phyloP scores from a whole-genome alignment of 768 basidiomycete species.

The Suillus subluteus region DNA sequence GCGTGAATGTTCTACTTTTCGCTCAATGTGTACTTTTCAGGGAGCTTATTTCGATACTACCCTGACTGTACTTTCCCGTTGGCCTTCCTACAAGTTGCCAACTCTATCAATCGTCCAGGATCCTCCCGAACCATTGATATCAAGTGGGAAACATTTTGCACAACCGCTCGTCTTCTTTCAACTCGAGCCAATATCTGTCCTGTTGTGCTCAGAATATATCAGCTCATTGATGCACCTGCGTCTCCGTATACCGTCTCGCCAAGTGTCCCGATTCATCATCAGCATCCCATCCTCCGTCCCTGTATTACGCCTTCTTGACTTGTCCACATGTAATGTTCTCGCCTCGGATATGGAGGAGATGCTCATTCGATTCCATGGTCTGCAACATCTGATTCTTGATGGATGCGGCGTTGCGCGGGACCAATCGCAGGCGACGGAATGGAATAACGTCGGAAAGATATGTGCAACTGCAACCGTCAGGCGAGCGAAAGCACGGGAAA shows the following conservation, averaged over 20 bases:
- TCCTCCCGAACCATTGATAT: conserved; percentile 47
- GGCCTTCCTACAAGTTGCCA: conserved; percentile 52
- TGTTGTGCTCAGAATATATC: conserved; percentile 50
- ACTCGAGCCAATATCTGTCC: conserved; percentile 56
- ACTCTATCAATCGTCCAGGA: conserved; percentile 71
- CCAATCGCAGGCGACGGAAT: conserved; percentile 55
- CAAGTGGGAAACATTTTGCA: conserved; percentile 53
- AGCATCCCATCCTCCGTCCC: conserved; percentile 39
- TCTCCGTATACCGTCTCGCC: conserved; percentile 73
- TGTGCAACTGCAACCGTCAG: conserved; percentile 65
- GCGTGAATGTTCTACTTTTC: conserved; percentile 2
- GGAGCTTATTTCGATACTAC: conserved; percentile 86
- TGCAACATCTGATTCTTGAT: conserved; percentile 76
- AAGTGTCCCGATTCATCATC: conserved; percentile 48
- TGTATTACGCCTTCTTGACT: conserved; percentile 64
- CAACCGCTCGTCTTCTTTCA: conserved; percentile 89
- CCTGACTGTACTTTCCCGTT: conserved; percentile 61
- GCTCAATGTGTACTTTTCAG: conserved; percentile 33
- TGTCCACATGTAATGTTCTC: conserved; percentile 69
- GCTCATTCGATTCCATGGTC: conserved; percentile 48
- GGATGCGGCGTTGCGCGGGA: conserved; percentile 58
- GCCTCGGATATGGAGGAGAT: conserved; percentile 58
- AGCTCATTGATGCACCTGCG: conserved; percentile 55
- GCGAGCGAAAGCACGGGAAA: conserved; percentile 69
- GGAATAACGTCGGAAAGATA: conserved; percentile 61